Base-by-base conservation (phyloP, 768 basidiomycete species). In the Lanmaoa rubissima region DNA sequence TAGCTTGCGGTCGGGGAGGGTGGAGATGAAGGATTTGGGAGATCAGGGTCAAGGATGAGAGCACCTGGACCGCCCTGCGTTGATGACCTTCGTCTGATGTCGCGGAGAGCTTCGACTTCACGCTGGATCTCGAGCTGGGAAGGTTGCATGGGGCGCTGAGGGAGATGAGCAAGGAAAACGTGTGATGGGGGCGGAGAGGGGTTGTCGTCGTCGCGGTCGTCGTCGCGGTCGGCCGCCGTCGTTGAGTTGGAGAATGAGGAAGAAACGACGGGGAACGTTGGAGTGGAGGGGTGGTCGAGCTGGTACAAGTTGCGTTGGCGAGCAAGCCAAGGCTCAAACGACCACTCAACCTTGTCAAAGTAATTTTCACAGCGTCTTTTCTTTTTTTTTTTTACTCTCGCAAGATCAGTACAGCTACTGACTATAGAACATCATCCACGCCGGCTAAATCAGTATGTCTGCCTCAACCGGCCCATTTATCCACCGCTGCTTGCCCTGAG, bases 11-110 rank as follows among this genome's bases (percentile, higher is more conserved):
- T 82, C 34, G 87, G 82, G 24, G 84, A 83, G 7, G 80, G 69
- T 19, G 86, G 79, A 0, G 88, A 79, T 2, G 85, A 78, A 60
- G 84, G 79, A 65, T 83, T 86, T 41, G 94, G 94, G 47, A 96
- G 83, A 82, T 97, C 94, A 63, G 94, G 94, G 74, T 97, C 94
- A 53, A 95, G 80, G 56, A 89, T 79, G 66, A 94, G 83, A 24
- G 88, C 86, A 39, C 91, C 92, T 58, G 91, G 93, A 11, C 85
- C 84, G 34, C 80, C 78, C 57, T 83, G 80, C 0, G 87, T 82
- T 16, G 86, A 85, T 2, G 94, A 97, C 63, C 93, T 86, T 52
- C 94, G 82, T 56, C 82, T 82, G 63, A 97, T 84, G 74, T 92
- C 91, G 62, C 88, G 83, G 40, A 94, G 79, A 42, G 88, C 87